These are phyloP conservation scores for Cordyceps cicadae DNA, from an alignment of 2,329 filamentous ascomycete genomes.

Conservation along the genomic window DNA sequence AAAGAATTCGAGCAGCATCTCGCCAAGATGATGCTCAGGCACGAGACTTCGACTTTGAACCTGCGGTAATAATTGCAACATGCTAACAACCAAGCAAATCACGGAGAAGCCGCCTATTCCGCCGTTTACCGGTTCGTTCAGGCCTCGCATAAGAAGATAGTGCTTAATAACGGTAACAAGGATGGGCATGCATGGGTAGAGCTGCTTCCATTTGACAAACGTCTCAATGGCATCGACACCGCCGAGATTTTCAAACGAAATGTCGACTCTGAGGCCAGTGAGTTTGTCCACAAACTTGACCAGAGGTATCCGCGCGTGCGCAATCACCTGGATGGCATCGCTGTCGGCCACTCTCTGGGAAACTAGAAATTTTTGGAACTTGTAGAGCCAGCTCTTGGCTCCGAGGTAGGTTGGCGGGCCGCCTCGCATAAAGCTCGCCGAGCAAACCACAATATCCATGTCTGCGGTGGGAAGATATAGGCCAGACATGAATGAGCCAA, in stretches of 20 bases:
- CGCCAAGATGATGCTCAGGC: conserved; percentile 62
- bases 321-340: conserved; percentile 58
- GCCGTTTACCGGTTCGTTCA: conserved; percentile 87
- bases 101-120: conserved; percentile 91
- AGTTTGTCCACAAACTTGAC: conserved; percentile 78
- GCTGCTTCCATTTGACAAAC: conserved; percentile 68
- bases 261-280: conserved; percentile 77
- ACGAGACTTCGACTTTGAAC: conserved; percentile 52
- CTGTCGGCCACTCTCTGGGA: conserved; percentile 47
- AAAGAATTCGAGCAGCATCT: conserved; percentile 79
- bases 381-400: conserved; percentile 50
- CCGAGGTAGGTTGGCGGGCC: conserved; percentile 39
- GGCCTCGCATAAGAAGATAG: conserved; percentile 75
- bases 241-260: conserved; percentile 88
- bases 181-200: conserved; percentile 77
- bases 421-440: conserved; percentile 45
- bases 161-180: conserved; percentile 88
- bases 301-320: conserved; percentile 75
- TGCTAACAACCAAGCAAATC: conserved; percentile 85
- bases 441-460: conserved; percentile 84
- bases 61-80: conserved; percentile 72
- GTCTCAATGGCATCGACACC: conserved; percentile 74
- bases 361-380: conserved; percentile 54
- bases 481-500: conserved; percentile 91
- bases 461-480: conserved; percentile 67